Base-by-base conservation (phyloP, 1,284 basidiomycete genomes). In the Pterulicium gracile region DNA sequence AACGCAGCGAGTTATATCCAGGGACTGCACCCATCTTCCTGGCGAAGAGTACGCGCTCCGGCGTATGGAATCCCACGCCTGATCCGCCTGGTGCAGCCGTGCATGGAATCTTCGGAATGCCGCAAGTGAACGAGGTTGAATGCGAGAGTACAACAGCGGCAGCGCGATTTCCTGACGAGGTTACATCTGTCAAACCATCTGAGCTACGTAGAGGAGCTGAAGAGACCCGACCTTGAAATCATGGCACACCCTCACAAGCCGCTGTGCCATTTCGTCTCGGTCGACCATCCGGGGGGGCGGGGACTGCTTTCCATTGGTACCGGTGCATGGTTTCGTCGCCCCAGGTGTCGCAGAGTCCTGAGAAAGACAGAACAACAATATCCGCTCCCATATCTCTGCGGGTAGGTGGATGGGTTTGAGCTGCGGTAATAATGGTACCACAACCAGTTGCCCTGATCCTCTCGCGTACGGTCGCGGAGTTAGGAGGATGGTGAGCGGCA, bases 191-290 rank as follows among this genome's bases (percentile, higher is more conserved):
- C 36, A 39, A 32, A 7, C n/a, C n/a, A 10, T 39, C n/a, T 17
- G 19, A 39, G 36, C 15, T 39, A 7, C n/a, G 19, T 39, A 7
- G 5, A 39, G 19, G 36, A 13, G 5, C 10, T 32, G 7, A n/a
- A 7, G 27, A n/a, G 36, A 18, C n/a, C 36, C 19, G 15, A 39
- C 36, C 36, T 39, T 39, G 36, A 39, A 39, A 39, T 39, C 19
- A 17, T 18, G 36, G 19, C 36, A 39, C 7, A 39, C 36, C 36
- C 36, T 39, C 7, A 17, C 36, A 5, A 39, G 36, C 7, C 15
- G n/a, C 36, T 18, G 19, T 17, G n/a, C 36, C 36, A 39, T 39
- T 17, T 39, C 36, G 7, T 5, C 15, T 32, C 27, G 27, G 27
- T 32, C n/a, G n/a, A n/a, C 27, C 27, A 10, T 32, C 10, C 27